Conservation (phyloP, 441 rosid species). For the Lepidium campestre region DNA sequence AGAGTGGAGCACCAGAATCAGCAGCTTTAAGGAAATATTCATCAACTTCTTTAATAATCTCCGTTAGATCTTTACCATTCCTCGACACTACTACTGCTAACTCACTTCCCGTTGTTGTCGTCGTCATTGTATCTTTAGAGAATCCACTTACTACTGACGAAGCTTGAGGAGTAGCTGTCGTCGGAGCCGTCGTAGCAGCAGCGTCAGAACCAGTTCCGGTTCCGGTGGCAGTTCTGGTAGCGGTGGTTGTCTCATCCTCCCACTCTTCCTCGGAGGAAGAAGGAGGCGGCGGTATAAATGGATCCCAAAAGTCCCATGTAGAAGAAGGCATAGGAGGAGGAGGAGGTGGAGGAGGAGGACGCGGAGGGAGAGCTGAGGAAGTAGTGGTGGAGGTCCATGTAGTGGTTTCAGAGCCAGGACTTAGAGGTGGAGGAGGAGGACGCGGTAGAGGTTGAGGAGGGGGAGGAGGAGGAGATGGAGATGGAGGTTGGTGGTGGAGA, state of each 20-base stretch:
- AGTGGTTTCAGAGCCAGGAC: slow-evolving; percentile 65
- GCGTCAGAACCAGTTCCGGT: slow-evolving; percentile 29
- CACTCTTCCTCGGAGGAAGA: slow-evolving; percentile 62
- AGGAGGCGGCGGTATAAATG: slow-evolving; percentile 54
- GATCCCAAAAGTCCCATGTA: slow-evolving; percentile 96
- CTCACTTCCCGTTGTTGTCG: slow-evolving; percentile 45
- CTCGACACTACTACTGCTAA: slow-evolving; percentile 82
- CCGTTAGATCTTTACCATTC: slow-evolving; percentile 74
- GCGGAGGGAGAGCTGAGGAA: slow-evolving; percentile 50
- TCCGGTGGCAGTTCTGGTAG: slow-evolving; percentile 34
- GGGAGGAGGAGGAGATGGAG: slow-evolving; percentile 29
- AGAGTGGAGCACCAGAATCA: slow-evolving; percentile 62
- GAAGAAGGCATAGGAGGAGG: slow-evolving; percentile 63
- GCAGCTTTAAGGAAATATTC: slow-evolving; percentile 82
- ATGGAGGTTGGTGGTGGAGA: slow-evolving; percentile 39
- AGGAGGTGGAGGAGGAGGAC: slow-evolving; percentile 62
- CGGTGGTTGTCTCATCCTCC: slow-evolving; percentile 59
- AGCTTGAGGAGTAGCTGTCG: slow-evolving; percentile 47
- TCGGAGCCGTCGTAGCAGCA: slow-evolving; percentile 43
- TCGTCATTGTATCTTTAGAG: slow-evolving; percentile 47
- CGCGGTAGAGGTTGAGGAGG: slow-evolving; percentile 44
- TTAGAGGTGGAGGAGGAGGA: slow-evolving; percentile 39
- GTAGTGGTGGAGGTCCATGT: slow-evolving; percentile 63
- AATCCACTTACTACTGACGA: slow-evolving; percentile 53
- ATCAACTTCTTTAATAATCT: slow-evolving; percentile 84